Percentiles rank a stretch among this genome's conserved stretches.
Conservation (phyloP, 2,329 filamentous ascomycete species). For the Colletotrichum noveboracense region DNA sequence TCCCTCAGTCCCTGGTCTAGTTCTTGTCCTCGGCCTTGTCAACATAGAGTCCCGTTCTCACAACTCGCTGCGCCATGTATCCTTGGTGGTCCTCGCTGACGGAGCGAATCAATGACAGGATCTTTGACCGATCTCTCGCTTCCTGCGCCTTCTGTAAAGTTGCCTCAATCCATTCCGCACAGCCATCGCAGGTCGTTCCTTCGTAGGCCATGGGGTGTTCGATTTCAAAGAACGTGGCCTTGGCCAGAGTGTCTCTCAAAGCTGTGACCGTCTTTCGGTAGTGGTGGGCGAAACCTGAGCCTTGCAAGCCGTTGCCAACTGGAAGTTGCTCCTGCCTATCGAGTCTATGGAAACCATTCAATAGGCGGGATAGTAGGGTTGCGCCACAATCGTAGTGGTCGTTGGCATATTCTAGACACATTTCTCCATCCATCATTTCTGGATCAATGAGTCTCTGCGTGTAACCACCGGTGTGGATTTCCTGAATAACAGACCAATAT, state of each 20-base stretch:
- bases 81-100: background rate
- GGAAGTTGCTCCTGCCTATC: background rate
- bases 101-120: background rate
- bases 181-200: background rate
- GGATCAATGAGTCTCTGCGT: background rate
- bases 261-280: background rate
- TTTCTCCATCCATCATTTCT: background rate
- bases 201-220: background rate
- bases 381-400: background rate
- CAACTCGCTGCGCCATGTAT: background rate
- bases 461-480: background rate
- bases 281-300: background rate
- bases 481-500: background rate
- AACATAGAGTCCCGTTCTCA: background rate
- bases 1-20: background rate
- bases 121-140: background rate
- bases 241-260: background rate
- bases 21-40: background rate
- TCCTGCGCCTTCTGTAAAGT: background rate
- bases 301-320: background rate
- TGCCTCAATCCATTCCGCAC: background rate
- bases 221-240: background rate
- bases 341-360: background rate
- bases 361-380: background rate
- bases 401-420: background rate